Evolutionary conservation across 352 stramenopile species (phyloP).

Genomic region (Phytophthora europaea): DNA sequence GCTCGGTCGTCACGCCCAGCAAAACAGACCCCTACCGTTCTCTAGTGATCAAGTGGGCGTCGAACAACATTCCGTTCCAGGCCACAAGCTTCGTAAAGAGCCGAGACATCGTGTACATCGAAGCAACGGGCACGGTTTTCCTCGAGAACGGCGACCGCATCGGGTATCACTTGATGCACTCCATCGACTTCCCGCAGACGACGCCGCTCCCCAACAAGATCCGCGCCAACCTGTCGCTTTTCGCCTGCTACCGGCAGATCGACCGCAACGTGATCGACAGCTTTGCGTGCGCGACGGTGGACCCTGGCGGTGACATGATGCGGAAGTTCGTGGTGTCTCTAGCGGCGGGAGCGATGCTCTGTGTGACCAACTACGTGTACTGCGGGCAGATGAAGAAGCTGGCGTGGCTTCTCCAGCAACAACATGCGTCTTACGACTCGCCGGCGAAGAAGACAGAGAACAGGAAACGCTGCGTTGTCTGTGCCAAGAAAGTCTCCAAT

Average conservation of each 20-base stretch:
- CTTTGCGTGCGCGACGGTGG: slow-evolving; percentile 37
- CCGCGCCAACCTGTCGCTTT: slow-evolving; percentile 49
- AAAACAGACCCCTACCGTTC: slow-evolving; percentile 35
- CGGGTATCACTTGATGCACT: slow-evolving; percentile 50
- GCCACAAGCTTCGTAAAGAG: slow-evolving; percentile 30
- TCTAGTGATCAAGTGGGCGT: slow-evolving; percentile 44
- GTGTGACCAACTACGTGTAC: slow-evolving; percentile 43
- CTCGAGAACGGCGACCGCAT: slow-evolving; percentile 33
- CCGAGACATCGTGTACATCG: slow-evolving; percentile 47
- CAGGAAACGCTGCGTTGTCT: slow-evolving; percentile 26
- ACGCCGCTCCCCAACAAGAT: slow-evolving; percentile 40
- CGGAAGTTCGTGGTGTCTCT: slow-evolving; percentile 34
- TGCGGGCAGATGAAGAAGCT: slow-evolving; percentile 71
- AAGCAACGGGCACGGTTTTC: slow-evolving; percentile 34
- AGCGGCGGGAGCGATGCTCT: slow-evolving; percentile 38
- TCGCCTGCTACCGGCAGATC: slow-evolving; percentile 48
- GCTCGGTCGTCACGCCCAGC: slow-evolving; percentile 27
- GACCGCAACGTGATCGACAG: slow-evolving; percentile 42
- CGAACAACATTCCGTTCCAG: slow-evolving; percentile 29
- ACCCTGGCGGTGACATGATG: slow-evolving; percentile 38
- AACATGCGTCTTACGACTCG: slow-evolving; percentile 12
- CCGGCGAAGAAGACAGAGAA: neutral
- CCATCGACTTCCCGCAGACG: slow-evolving; percentile 52
- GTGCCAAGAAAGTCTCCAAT: slow-evolving; percentile 32
- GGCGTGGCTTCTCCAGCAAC: slow-evolving; percentile 43